Conservation (phyloP, 1,139 yeast genomes). For the Blastobotrys capitulatus region DNA sequence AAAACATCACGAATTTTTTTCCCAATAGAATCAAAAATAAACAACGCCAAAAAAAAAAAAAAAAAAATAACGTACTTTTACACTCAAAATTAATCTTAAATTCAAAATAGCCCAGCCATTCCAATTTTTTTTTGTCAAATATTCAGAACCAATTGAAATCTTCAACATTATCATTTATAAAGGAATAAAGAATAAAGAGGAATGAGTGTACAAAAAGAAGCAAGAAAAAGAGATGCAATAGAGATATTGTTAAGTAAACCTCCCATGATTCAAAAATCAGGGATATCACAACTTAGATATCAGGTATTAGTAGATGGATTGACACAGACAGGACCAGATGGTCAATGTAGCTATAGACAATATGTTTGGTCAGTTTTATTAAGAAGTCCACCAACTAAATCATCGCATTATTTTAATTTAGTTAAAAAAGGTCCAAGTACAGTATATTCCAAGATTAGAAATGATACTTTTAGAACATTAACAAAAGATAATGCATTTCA, state of each 20-base stretch:
- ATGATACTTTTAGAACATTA: conserved; percentile 83
- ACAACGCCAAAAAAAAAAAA: not conserved
- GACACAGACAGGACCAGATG: conserved; percentile 40
- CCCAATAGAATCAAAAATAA: not conserved
- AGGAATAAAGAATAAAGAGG: too few species aligned
- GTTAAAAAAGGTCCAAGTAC: conserved; percentile 53
- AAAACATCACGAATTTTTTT: too few species aligned
- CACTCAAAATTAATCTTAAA: not conserved
- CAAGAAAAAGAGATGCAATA: conserved; percentile 52
- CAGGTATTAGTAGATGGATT: conserved; percentile 75
- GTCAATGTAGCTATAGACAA: conserved; percentile 58
- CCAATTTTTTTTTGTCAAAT: not conserved
- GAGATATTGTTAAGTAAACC: conserved; percentile 59
- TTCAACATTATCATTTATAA: too few species aligned
- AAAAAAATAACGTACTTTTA: too few species aligned
- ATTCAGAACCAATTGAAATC: too few species aligned
- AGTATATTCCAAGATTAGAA: conserved; percentile 64
- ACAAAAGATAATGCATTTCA: conserved; percentile 69
- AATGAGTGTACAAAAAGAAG: not conserved
- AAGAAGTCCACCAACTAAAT: conserved; percentile 54
- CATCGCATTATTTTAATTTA: conserved; percentile 49
- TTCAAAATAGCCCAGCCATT: not conserved
- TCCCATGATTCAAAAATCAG: conserved; percentile 59
- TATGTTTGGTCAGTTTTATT: conserved; percentile 80
- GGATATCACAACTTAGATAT: conserved; percentile 75